Base-by-base conservation (phyloP, 345 rosid genomes). In the Eutrema japonicum region DNA sequence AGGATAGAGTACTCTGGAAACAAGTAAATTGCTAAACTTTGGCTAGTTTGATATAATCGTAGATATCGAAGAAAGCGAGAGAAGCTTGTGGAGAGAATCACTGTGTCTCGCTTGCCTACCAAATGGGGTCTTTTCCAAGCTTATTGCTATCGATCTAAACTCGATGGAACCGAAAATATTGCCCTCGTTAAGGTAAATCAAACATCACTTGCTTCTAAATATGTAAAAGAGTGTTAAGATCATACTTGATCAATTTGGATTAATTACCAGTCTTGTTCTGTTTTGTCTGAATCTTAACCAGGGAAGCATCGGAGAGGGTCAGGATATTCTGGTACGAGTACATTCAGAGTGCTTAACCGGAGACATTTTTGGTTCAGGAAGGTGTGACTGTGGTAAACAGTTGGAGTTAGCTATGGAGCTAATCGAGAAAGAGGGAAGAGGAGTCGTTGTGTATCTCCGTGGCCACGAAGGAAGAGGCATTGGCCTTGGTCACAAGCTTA, bases 401-500 rank as follows among this genome's bases (percentile, higher is more conserved):
- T 76, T 93, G 70, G 88, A 89, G 14, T 68, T 90, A 75, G 90
- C 98, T 7, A 93, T 93, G 96, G 80, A 83, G 38, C 18, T 89
- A 26, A 87, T 90, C 3, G 92, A 90, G 73, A 57, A 89, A 70
- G 84, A 83, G 1, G 92, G 96, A 10, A 73, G 86, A 79, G 98
- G 98, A 26, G 96, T 76, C 0, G 75, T 93, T 7, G 80, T 93
- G 59, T 93, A 93, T 77, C 96, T 90, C 40, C 82, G 96, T 71
- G 98, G 96, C 18, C 98, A 90, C 27, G 93, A 90, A 82, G 98
- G 98, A 59, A 84, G 96, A 82, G 98, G 96, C 45, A 93, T 93
- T 3, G 96, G 96, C 37, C 88, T 89, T 16, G 96, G 96, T 35
- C 98, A 90, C 80, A 93, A 93, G 63, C 92, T 90, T 11, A 79